Conservation (phyloP, 2,329 filamentous ascomycete genomes). For the Scleromitrula shiraiana region DNA sequence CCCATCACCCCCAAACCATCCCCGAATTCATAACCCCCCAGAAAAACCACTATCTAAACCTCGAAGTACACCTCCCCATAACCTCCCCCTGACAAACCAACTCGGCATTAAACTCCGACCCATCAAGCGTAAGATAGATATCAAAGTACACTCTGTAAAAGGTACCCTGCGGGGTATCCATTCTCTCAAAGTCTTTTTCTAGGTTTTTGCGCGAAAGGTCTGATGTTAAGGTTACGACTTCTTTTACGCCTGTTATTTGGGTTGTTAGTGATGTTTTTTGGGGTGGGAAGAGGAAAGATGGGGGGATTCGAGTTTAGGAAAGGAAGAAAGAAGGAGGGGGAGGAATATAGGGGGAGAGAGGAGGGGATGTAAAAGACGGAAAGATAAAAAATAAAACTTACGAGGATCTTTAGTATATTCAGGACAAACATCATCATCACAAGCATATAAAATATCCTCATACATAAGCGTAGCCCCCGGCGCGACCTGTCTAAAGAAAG, state of each 20-base stretch:
- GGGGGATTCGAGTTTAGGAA: neutral
- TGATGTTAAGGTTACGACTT: slow-evolving; percentile 94
- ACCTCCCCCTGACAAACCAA: slow-evolving; percentile 98
- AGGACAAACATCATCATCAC: slow-evolving; percentile 94
- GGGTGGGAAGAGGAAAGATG: too few species aligned
- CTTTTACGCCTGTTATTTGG: slow-evolving; percentile 86
- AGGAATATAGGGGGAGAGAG: too few species aligned
- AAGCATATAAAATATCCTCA: slow-evolving; percentile 95
- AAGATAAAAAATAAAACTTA: too few species aligned
- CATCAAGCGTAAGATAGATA: slow-evolving; percentile 88
- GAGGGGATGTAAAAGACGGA: too few species aligned
- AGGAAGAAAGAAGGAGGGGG: neutral
- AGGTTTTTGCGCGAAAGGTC: slow-evolving; percentile 97
- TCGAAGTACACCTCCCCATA: slow-evolving; percentile 91
- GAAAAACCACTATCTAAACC: slow-evolving; percentile 55
- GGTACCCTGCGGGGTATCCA: slow-evolving; percentile 96
- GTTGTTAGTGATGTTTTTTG: too few species aligned
- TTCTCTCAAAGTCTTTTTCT: slow-evolving; percentile 97
- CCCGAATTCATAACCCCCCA: slow-evolving; percentile 8
- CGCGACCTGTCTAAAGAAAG: slow-evolving; percentile 95
- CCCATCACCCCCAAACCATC: slow-evolving; percentile 21
- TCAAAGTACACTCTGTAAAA: slow-evolving; percentile 81
- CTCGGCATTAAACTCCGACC: slow-evolving; percentile 96
- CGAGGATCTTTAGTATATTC: slow-evolving; percentile 99
- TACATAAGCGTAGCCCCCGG: slow-evolving; percentile 98